Percentiles rank a stretch among this genome's conserved stretches.
phyloP scores from a whole-genome alignment of 176 grass and related monocot genomes.

The Eragrostis nindensis region DNA sequence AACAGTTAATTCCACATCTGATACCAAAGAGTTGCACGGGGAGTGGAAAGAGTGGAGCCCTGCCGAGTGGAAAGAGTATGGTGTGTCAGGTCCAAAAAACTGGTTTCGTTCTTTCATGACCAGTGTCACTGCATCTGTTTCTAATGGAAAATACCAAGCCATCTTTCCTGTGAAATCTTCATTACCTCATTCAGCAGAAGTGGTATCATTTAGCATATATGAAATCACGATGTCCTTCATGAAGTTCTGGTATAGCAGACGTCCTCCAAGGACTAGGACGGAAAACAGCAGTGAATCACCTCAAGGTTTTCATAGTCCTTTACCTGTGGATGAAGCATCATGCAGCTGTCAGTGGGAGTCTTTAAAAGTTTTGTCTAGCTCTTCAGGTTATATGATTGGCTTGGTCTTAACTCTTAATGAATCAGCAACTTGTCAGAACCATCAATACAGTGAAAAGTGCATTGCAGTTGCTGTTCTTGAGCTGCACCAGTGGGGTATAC shows the following conservation, averaged over 20 bases:
- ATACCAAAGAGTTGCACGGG: slow-evolving; percentile 59
- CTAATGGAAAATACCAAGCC: slow-evolving; percentile 66
- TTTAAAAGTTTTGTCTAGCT: slow-evolving; percentile 74
- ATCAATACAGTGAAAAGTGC: slow-evolving; percentile 38
- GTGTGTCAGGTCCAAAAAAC: slow-evolving; percentile 43
- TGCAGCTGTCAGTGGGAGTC: slow-evolving; percentile 59
- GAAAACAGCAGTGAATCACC: slow-evolving; percentile 20
- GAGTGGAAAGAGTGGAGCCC: slow-evolving; percentile 80
- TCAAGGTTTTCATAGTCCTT: slow-evolving; percentile 23
- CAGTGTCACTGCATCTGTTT: slow-evolving; percentile 58
- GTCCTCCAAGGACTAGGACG: slow-evolving; percentile 30
- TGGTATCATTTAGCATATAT: slow-evolving; percentile 82
- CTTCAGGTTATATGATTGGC: slow-evolving; percentile 71
- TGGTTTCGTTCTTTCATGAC: slow-evolving; percentile 67
- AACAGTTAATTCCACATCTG: slow-evolving; percentile 44
- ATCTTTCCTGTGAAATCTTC: slow-evolving; percentile 70
- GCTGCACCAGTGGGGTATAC: slow-evolving; percentile 73
- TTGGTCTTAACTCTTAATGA: slow-evolving; percentile 61
- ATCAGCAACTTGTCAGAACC: slow-evolving; percentile 42
- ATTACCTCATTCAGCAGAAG: slow-evolving; percentile 72
- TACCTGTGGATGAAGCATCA: slow-evolving; percentile 51
- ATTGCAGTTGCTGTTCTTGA: slow-evolving; percentile 67
- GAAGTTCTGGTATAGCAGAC: slow-evolving; percentile 47
- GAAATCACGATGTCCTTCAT: slow-evolving; percentile 68
- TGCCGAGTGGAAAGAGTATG: slow-evolving; percentile 42